Base-by-base conservation (phyloP, 2,329 filamentous ascomycete genomes). In the Diaporthe amygdali region DNA sequence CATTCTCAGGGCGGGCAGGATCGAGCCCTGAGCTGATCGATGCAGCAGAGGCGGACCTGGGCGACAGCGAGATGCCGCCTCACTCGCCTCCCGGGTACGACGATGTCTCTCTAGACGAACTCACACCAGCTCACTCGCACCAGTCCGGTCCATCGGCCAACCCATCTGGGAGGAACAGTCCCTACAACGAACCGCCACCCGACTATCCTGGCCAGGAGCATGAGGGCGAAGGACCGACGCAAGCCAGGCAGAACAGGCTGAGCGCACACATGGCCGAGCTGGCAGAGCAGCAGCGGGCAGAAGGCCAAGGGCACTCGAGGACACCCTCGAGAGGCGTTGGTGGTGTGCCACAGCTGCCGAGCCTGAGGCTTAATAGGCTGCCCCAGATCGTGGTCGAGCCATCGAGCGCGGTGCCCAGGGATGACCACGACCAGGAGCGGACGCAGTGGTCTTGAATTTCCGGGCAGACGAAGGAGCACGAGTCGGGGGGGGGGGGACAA, bases 351-450 rank as follows among this genome's bases (percentile, higher is more conserved):
- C 87, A 85, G 73, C 79, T 90, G 59, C 88, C 89, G 2, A 89
- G 85, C 74, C 75, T 91, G 74, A 82, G 84, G 59, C 81, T 90
- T 39, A 76, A 78, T 22, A 77, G 77, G 34, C 78, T 91, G 32
- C 89, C 89, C 3, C 85, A 86, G 74, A 91, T 91, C 76, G 85
- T 90, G 32, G 86, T 90, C 59, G 86, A 91, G 75, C 86, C 87
- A n/a, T 86, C 84, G 30, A 84, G 81, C 49, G 81, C 82, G 6
- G 77, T 76, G 63, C 80, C 82, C 20, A 55, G 74, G 22, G 75
- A 77, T 10, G 55, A 69, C 27, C 63, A 71, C 30, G 51, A 64
- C 8, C 22, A 68, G 27, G 49, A 64, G 17, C 46, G n/a, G 51
- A 51, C 56, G 44, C 27, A 41, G 20, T 71, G 32, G 54, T 46